These are phyloP conservation scores for Ustilago trichophora DNA, from an alignment of 1,284 basidiomycete genomes.

Conservation along the genomic window DNA sequence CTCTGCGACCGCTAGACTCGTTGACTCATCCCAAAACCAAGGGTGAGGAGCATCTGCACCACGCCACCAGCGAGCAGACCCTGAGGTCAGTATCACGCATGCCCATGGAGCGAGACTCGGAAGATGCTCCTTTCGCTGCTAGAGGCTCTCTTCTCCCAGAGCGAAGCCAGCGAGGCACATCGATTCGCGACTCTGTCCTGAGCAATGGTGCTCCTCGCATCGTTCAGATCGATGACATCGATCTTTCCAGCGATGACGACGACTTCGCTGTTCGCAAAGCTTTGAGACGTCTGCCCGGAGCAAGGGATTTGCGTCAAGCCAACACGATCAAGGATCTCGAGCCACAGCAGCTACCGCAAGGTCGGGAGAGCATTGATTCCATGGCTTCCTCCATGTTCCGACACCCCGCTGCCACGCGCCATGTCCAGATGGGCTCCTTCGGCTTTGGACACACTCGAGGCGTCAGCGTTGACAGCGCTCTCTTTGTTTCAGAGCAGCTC, in stretches of 20 bases:
- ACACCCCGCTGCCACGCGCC: constrained; percentile 14
- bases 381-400: constrained; percentile 39
- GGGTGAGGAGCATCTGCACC: constrained; percentile 44
- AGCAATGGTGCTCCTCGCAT: constrained; percentile 48
- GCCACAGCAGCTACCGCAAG: constrained; percentile 6
- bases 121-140: neutral
- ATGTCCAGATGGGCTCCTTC: constrained; percentile 24
- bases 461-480: constrained; percentile 33
- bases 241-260: constrained; percentile 63
- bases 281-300: constrained; percentile 57
- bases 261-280: constrained; percentile 58
- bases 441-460: constrained; percentile 20
- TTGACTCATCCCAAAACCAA: neutral
- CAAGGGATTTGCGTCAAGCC: constrained; percentile 58
- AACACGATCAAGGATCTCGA: constrained; percentile 53
- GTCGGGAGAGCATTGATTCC: constrained; percentile 49
- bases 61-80: constrained; percentile 54
- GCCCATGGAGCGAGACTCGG: neutral
- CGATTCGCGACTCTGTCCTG: constrained; percentile 24
- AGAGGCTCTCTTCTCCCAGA: neutral
- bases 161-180: constrained; percentile 5
- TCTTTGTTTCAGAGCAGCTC: constrained; percentile 4
- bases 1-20: constrained; percentile 15
- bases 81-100: constrained; percentile 45
- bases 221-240: constrained; percentile 63